Base-by-base conservation (phyloP, 2,329 filamentous ascomycete species). In the Fusarium globosum region DNA sequence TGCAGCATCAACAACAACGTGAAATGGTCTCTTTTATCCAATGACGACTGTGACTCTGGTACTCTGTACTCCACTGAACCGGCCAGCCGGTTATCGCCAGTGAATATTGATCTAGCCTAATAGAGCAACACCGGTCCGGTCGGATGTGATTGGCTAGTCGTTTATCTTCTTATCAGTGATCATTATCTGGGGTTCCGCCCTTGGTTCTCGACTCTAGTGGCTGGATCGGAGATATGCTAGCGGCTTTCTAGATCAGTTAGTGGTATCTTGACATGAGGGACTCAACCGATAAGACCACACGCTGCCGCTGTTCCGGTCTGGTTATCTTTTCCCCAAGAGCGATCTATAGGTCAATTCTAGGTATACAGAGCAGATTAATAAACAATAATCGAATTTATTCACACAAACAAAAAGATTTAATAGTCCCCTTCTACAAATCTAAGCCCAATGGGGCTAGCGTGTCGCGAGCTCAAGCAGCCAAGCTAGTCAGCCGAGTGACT, bases 11-110 rank as follows among this genome's bases (percentile, higher is more conserved):
- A 56, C 20, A 56, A 16, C 45, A 21, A 53, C 46, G n/a, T 36
- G 28, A 30, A 61, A 9, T 30, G 20, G 38, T 20, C 39, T 61
- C 30, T 56, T 61, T 61, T 61, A 61, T 61, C 49, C 59, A 56
- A 61, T 56, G 20, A 61, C 30, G 59, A 43, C n/a, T 13, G 35
- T 38, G 20, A 21, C 28, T 36, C 28, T 18, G 26, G 7, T 60
- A 15, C 23, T 55, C n/a, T 2, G 18, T 18, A n/a, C 51, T 55
- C 51, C 51, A 55, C 35, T 6, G 35, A 20, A 55, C 56, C n/a
- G 20, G 20, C 56, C n/a, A 9, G 18, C n/a, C 10, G 23, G 28
- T 26, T 30, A 61, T 56, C 20, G 5, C 38, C 48, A 21, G 9
- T 36, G 23, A 0, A 30, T 56, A 4, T 10, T 23, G 48, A 61